These are phyloP conservation scores for Oryza australiensis DNA, from an alignment of 176 grass and related monocot species.

Conservation along the genomic window DNA sequence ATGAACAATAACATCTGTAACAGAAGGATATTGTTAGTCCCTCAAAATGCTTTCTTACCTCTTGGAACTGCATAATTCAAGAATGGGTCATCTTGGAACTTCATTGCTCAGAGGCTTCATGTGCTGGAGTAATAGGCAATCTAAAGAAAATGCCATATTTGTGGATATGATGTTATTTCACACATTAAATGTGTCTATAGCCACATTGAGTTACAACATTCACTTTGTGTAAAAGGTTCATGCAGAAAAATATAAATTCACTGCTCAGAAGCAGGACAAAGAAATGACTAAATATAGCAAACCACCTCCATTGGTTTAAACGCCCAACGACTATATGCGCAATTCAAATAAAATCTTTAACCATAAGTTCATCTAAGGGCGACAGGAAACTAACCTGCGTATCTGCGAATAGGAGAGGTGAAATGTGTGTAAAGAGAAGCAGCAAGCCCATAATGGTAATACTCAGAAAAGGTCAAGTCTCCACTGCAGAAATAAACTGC, in stretches of 20 bases:
- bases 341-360: constrained; percentile 21
- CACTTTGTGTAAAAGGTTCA: neutral
- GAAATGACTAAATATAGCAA: neutral
- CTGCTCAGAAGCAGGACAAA: neutral
- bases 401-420: constrained; percentile 97
- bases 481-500: constrained; percentile 97
- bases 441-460: constrained; percentile 92
- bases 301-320: neutral
- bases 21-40: constrained; percentile 6
- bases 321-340: constrained; percentile 3
- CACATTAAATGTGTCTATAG: neutral
- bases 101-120: neutral
- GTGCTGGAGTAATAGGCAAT: neutral
- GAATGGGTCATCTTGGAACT: neutral
- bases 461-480: constrained; percentile 88
- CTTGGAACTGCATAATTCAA: constrained; percentile 8
- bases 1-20: constrained; percentile 96
- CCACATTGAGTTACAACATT: constrained; percentile 10
- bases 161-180: neutral
- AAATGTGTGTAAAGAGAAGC: constrained; percentile 96
- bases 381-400: constrained; percentile 72
- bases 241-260: neutral
- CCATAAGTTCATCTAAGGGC: constrained; percentile 4
- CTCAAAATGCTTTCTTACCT: constrained; percentile 12
- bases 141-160: no score